These are phyloP conservation scores for Saturnispora bothae DNA, from an alignment of 805 yeast species.

Conservation along the genomic window DNA sequence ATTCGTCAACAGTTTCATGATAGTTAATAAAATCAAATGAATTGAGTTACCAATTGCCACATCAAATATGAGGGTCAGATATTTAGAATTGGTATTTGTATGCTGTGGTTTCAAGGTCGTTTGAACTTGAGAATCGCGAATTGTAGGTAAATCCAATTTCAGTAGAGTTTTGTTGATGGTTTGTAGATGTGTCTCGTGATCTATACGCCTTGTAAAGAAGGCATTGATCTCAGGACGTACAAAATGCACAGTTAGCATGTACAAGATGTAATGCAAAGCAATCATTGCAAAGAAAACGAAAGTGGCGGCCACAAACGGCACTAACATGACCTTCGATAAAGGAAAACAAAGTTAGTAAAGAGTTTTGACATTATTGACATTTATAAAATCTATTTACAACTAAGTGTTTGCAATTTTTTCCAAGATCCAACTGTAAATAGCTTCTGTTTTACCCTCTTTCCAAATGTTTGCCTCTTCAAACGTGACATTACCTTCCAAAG, in stretches of 20 bases:
- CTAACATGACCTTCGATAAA: too few species aligned
- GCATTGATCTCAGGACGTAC: background rate
- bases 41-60: constrained; percentile 2
- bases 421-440: constrained; percentile 73
- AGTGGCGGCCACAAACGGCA: background rate
- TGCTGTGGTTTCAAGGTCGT: background rate
- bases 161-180: background rate
- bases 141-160: background rate
- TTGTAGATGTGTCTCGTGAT: too few species aligned
- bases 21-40: constrained; percentile 1
- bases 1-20: background rate
- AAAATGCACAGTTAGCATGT: background rate
- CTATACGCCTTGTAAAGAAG: too few species aligned
- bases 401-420: constrained; percentile 51
- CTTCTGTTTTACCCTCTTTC: constrained; percentile 35
- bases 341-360: too few species aligned
- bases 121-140: background rate
- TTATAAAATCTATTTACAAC: too few species aligned
- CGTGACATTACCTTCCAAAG: constrained; percentile 63
- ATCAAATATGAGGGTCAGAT: background rate
- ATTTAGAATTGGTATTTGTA: background rate
- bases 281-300: background rate
- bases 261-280: background rate
- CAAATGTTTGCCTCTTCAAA: constrained; percentile 64
- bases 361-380: too few species aligned